Evolutionary conservation across 2,329 filamentous ascomycete genomes (phyloP).

Genomic region (Dothideomycetes sp.): DNA sequence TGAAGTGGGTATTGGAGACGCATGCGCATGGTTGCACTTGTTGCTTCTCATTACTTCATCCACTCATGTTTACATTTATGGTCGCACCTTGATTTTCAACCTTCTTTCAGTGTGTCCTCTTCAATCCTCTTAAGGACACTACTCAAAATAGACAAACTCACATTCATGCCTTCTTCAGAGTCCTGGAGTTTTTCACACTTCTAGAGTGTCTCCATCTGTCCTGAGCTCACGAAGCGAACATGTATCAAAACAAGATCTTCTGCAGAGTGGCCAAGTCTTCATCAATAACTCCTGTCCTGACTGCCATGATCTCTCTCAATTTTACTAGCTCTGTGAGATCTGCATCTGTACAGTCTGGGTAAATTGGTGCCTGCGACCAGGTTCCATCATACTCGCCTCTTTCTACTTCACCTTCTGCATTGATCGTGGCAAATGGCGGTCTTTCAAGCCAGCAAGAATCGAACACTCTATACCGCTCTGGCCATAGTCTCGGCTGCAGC

Average conservation of each 20-base stretch:
- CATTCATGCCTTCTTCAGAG: too few species aligned
- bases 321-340: constrained; percentile 4
- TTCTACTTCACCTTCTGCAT: constrained; percentile 1
- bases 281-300: not conserved
- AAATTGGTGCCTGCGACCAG: constrained; percentile 1
- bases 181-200: too few species aligned
- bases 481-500: constrained; percentile 1
- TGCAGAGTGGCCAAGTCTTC: not conserved
- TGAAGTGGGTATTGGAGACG: too few species aligned
- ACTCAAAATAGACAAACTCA: too few species aligned
- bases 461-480: constrained; percentile 5
- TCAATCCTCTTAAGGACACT: too few species aligned
- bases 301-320: constrained; percentile 1
- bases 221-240: too few species aligned
- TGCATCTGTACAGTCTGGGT: constrained; percentile 6
- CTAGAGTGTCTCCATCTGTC: too few species aligned
- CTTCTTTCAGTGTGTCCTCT: too few species aligned
- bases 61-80: too few species aligned
- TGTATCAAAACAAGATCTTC: not conserved
- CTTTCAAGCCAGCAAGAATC: constrained; percentile 1
- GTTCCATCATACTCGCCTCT: not conserved
- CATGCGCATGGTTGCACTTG: too few species aligned
- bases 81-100: too few species aligned
- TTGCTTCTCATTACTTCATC: too few species aligned
- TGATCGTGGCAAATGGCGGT: not conserved